A percentile compares a stretch with the other conserved stretches of the same genome.
Conservation (phyloP, 306 rosid species). For the Myrica gale region DNA sequence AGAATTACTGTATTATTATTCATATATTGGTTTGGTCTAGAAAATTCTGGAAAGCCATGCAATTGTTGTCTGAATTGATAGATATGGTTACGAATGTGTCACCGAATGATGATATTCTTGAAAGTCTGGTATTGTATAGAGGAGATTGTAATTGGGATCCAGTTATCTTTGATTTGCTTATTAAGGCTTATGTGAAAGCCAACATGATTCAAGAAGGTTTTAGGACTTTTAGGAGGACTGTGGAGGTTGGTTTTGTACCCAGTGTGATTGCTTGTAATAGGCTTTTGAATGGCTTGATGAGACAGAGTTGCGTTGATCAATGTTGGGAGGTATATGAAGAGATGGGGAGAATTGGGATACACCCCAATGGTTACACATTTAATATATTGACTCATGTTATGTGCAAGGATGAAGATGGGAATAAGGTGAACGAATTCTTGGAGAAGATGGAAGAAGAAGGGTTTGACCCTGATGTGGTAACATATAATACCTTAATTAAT, state of each 20-base stretch:
- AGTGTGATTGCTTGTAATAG: slow-evolving; percentile 65
- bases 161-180: slow-evolving; percentile 63
- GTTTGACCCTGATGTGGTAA: slow-evolving; percentile 78
- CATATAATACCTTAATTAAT: slow-evolving; percentile 67
- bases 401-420: slow-evolving; percentile 60
- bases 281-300: slow-evolving; percentile 60
- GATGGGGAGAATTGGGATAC: slow-evolving; percentile 79
- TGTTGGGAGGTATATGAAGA: slow-evolving; percentile 89
- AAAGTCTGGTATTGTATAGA: slow-evolving; percentile 40
- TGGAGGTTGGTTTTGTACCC: slow-evolving; percentile 60
- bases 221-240: slow-evolving; percentile 49
- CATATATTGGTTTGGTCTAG: slow-evolving; percentile 69
- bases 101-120: slow-evolving; percentile 46
- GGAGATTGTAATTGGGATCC: slow-evolving; percentile 88
- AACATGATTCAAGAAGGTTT: slow-evolving; percentile 67
- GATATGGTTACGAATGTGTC: slow-evolving; percentile 35
- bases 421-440: slow-evolving; percentile 68
- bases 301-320: slow-evolving; percentile 41
- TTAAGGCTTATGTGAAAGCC: slow-evolving; percentile 73
- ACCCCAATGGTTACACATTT: slow-evolving; percentile 69
- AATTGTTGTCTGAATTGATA: slow-evolving; percentile 58
- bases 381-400: slow-evolving; percentile 72
- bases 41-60: slow-evolving; percentile 58
- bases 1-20: slow-evolving; percentile 56
- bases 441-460: slow-evolving; percentile 96